These are phyloP conservation scores for Pythium brassicae DNA, from an alignment of 352 stramenopile species.

Conservation along the genomic window DNA sequence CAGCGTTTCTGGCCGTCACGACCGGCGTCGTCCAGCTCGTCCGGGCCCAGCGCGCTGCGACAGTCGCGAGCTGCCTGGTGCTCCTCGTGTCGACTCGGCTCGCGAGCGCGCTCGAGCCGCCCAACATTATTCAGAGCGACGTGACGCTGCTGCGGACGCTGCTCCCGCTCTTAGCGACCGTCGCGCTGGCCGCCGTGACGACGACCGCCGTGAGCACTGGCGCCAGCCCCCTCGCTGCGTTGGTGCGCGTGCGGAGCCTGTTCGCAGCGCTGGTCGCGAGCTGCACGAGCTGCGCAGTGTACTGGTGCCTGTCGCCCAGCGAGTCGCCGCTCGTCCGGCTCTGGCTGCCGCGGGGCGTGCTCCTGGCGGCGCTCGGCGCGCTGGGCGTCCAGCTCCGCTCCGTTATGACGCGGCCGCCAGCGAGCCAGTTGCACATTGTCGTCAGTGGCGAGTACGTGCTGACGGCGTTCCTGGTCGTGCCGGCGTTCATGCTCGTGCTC, in stretches of 20 bases:
- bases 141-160: constrained; percentile 34
- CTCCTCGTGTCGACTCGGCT: constrained; percentile 46
- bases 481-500: constrained; percentile 55
- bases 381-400: constrained; percentile 8
- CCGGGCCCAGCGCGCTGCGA: constrained; percentile 16
- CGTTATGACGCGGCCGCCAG: not conserved
- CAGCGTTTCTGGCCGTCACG: constrained; percentile 63
- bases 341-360: constrained; percentile 57
- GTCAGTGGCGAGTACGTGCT: constrained; percentile 21
- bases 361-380: constrained; percentile 26
- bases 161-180: constrained; percentile 20
- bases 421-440: not conserved
- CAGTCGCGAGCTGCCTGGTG: constrained; percentile 21
- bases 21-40: constrained; percentile 43
- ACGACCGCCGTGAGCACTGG: constrained; percentile 6
- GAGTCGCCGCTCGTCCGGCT: constrained; percentile 31
- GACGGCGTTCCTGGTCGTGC: constrained; percentile 34
- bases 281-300: constrained; percentile 31
- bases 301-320: constrained; percentile 46
- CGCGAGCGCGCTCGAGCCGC: constrained; percentile 37
- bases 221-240: constrained; percentile 8
- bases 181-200: constrained; percentile 16
- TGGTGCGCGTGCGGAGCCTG: constrained; percentile 11
- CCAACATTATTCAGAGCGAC: constrained; percentile 69
- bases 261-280: constrained; percentile 20